A percentile compares a stretch with the other conserved stretches of the same genome.
Conservation (phyloP, 192 early-diverging fungal genomes). For the Glomus cerebriforme region DNA sequence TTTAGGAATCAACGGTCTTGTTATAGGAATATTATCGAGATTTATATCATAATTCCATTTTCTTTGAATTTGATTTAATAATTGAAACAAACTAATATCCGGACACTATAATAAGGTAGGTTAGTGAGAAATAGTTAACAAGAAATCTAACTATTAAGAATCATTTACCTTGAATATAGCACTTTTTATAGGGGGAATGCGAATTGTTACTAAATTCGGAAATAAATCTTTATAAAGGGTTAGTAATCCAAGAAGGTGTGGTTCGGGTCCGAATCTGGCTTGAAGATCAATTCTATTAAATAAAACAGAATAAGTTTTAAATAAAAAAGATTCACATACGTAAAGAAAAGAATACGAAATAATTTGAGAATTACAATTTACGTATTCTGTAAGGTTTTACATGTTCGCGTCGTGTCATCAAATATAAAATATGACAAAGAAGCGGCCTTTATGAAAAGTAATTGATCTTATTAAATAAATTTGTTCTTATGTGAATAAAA, state of each 20-base stretch:
- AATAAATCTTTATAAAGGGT: slow-evolving; percentile 51
- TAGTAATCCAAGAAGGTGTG: slow-evolving; percentile 46
- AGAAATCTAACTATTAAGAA: background rate
- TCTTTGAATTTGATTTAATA: slow-evolving; percentile 38
- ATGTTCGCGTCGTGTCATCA: slow-evolving; percentile 50
- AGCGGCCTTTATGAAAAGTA: slow-evolving; percentile 36
- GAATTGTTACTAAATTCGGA: slow-evolving; percentile 46
- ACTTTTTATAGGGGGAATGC: slow-evolving; percentile 31
- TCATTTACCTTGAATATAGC: slow-evolving; percentile 41
- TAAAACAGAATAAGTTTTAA: background rate
- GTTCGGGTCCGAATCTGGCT: slow-evolving; percentile 42
- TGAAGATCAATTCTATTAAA: slow-evolving; percentile 44
- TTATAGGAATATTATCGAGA: background rate
- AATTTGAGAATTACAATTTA: slow-evolving; percentile 41
- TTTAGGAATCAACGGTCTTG: slow-evolving; percentile 12
- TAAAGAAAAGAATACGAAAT: background rate
- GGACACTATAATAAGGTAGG: slow-evolving; percentile 38
- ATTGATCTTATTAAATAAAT: background rate
- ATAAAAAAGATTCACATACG: background rate
- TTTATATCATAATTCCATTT: slow-evolving; percentile 37
- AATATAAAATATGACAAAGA: slow-evolving; percentile 52
- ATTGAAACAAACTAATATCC: slow-evolving; percentile 35
- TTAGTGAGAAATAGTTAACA: background rate
- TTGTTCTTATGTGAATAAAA: background rate
- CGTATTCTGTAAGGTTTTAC: slow-evolving; percentile 55